Percentiles rank a stretch among this genome's conserved stretches.
These are phyloP conservation scores for Pseudocercospora fijiensis DNA, from an alignment of 2,329 filamentous ascomycete genomes.

Conservation along the genomic window DNA sequence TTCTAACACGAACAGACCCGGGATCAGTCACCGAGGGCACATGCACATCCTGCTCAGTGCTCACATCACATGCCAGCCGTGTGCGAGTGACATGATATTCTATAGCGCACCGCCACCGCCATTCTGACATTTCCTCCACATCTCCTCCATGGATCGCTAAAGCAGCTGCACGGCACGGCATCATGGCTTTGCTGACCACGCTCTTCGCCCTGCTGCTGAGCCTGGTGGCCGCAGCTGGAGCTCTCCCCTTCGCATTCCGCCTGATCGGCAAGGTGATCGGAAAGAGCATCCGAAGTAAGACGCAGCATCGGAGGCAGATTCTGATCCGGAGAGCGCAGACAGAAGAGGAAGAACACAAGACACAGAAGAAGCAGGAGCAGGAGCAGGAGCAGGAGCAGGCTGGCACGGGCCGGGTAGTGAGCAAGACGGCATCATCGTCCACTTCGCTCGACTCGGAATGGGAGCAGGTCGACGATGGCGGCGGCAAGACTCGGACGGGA, in stretches of 20 bases:
- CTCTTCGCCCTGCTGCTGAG: constrained; percentile 26
- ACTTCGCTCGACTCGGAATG: constrained; percentile 61
- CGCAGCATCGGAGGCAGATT: constrained; percentile 36
- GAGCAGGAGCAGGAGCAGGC: not conserved
- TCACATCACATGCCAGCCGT: constrained; percentile 10
- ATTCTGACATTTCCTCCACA: not conserved
- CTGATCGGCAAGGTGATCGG: constrained; percentile 32
- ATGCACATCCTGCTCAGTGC: no score
- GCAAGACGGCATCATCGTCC: constrained; percentile 25
- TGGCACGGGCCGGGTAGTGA: not conserved
- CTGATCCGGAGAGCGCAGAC: constrained; percentile 31
- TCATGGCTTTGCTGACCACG: constrained; percentile 10
- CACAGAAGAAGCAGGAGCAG: not conserved
- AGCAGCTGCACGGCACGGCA: not conserved
- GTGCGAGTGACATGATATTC: not conserved
- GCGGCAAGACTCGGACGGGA: constrained; percentile 48
- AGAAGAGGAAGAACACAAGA: constrained; percentile 29
- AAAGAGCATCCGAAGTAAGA: constrained; percentile 32
- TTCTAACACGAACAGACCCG: no score
- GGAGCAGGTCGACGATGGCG: constrained; percentile 61
- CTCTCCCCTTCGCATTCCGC: constrained; percentile 31
- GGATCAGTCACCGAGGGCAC: no score
- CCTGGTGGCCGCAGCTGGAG: constrained; percentile 23
- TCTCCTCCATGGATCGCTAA: not conserved
- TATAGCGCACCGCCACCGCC: not conserved